These are phyloP conservation scores for Dictyostelium capitatum DNA, from an alignment of 78 protist genomes.

Conservation along the genomic window DNA sequence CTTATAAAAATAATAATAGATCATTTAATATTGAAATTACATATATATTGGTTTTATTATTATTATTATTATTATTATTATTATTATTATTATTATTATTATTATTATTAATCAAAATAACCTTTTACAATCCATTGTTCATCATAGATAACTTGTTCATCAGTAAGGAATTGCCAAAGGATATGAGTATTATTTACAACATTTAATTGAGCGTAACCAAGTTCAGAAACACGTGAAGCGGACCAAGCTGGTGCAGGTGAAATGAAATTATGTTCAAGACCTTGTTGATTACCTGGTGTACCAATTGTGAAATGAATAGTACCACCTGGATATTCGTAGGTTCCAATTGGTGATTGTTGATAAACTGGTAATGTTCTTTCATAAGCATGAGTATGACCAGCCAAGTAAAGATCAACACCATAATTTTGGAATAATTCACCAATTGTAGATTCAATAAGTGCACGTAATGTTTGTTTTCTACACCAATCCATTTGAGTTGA, in stretches of 20 bases:
- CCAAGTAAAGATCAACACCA: slow-evolving; percentile 57
- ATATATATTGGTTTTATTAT: neutral
- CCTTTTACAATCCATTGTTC: slow-evolving; percentile 79
- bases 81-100: neutral
- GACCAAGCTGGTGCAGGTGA: slow-evolving; percentile 62
- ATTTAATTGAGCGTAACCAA: slow-evolving; percentile 44
- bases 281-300: slow-evolving; percentile 75
- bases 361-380: slow-evolving; percentile 52
- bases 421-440: slow-evolving; percentile 64
- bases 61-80: too few species aligned
- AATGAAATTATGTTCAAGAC: slow-evolving; percentile 33
- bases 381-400: slow-evolving; percentile 77
- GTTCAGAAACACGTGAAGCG: neutral
- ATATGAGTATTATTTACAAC: slow-evolving; percentile 51
- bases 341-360: slow-evolving; percentile 34
- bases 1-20: too few species aligned
- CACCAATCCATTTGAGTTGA: slow-evolving; percentile 72
- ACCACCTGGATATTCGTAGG: slow-evolving; percentile 73
- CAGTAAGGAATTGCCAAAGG: slow-evolving; percentile 42
- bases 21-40: neutral
- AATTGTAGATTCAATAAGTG: slow-evolving; percentile 65
- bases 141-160: slow-evolving; percentile 26
- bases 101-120: slow-evolving; percentile 46
- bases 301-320: slow-evolving; percentile 65
- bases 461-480: slow-evolving; percentile 54